phyloP scores from a whole-genome alignment of 345 rosid genomes.

The Salix arbutifolia region DNA sequence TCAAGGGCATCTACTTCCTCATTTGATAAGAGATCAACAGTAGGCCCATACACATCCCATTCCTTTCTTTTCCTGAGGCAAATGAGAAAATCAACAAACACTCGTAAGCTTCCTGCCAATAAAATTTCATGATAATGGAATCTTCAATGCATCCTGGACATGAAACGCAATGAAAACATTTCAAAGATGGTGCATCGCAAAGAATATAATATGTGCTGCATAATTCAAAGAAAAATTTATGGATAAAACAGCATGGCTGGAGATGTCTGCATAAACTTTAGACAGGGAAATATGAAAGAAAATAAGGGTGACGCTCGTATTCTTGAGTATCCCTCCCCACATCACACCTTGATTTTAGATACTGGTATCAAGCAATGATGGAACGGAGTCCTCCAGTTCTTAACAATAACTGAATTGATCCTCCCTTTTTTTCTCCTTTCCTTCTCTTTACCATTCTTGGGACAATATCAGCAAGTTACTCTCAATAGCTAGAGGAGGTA shows the following conservation, averaged over 20 bases:
- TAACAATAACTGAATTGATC: no score
- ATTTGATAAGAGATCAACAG: slow-evolving; percentile 67
- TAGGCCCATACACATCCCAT: slow-evolving; percentile 76
- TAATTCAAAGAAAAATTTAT: no score
- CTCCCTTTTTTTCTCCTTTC: background rate
- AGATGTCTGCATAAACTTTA: no score
- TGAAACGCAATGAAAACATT: background rate
- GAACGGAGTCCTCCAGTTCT: no score
- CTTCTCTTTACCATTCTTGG: background rate
- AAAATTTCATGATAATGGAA: background rate
- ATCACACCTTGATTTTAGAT: no score
- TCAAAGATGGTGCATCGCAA: background rate
- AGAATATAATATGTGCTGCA: no score
- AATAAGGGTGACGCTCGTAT: no score
- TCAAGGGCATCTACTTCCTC: slow-evolving; percentile 84
- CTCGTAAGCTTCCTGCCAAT: background rate
- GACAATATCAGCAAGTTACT: background rate
- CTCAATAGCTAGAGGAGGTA: background rate
- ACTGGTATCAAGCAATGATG: no score
- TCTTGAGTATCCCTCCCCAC: no score
- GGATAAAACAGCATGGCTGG: no score
- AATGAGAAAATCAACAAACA: slow-evolving; percentile 4
- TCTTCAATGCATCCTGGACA: background rate
- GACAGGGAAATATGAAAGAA: no score
- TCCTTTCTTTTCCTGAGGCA: slow-evolving; percentile 85